Base-by-base conservation (phyloP, 164 flowering plant genomes). In the Aristolochia fimbriata region DNA sequence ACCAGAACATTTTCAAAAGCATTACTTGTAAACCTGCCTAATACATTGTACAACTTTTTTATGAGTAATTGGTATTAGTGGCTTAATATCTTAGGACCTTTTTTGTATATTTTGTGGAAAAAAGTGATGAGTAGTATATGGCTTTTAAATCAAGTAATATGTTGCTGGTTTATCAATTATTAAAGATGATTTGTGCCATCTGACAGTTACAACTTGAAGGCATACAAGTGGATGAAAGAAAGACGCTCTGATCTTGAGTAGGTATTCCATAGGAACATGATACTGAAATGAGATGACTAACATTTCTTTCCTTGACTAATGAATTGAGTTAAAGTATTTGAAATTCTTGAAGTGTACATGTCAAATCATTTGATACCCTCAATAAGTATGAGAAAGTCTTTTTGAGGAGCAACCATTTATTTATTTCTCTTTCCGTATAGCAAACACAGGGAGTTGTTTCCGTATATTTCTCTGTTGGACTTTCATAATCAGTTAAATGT, bases 181-280 rank as follows among this genome's bases (percentile, higher is more conserved):
- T 60, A n/a, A 15, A 61, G 31, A 9, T 47, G 24, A 15, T 47
- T 57, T 52, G 46, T 59, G 41, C 24, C 31, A 59, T 68, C 63
- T 52, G 68, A 50, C 74, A 91, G 97, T 50, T 88, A 74, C 75
- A 63, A 62, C 80, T 88, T 55, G 83, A 86, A 79, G 93, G 91
- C 19, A 56, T 81, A 55, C 74, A 76, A 65, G 81, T 87, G 60
- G 84, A 88, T 71, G 88, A 88, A 79, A 96, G 87, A 66, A 74
- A 81, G 71, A 88, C 92, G 88, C 62, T 74, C 95, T 54, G 96
- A 91, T 19, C 82, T 79, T 15, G 84, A 78, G 59, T 70, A 88
- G 96, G 98, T 91, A 78, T 65, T 12, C 41, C 63, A 24, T 3
- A 0, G 31, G 27, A 19, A 64, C 30, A 47, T 1, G 25, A 37